Percentiles rank a stretch among this genome's conserved stretches.
Conservation (phyloP, 139 green algal genomes). For the Mesotaenium endlicherianum region DNA sequence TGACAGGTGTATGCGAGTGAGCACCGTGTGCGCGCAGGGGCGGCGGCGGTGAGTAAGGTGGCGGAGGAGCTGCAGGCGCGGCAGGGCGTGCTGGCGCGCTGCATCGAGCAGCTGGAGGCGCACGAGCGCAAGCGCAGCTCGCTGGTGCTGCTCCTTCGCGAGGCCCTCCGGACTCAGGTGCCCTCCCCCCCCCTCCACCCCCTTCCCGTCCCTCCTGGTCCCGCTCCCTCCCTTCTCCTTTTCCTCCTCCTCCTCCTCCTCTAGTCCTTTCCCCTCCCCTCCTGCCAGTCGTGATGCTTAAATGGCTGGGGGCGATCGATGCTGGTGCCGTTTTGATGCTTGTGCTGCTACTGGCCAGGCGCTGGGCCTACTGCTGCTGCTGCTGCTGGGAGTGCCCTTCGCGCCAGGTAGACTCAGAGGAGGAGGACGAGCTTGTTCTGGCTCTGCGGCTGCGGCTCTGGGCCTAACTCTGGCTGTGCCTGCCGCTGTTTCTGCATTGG, state of each 20-base stretch:
- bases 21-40: no score
- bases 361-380: neutral
- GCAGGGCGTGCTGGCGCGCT: neutral
- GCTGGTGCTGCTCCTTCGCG: neutral
- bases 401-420: no score
- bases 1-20: no score
- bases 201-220: neutral
- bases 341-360: neutral
- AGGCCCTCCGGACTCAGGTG: constrained; percentile 18
- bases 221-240: neutral
- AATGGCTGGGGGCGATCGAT: neutral
- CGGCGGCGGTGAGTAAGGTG: neutral
- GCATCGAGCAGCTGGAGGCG: constrained; percentile 2
- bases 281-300: neutral
- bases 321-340: neutral
- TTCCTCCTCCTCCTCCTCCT: neutral
- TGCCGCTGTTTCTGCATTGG: neutral
- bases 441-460: neutral
- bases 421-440: no score
- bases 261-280: neutral
- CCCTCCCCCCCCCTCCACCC: neutral
- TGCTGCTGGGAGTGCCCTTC: no score
- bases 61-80: constrained; percentile 9
- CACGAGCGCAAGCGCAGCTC: neutral
- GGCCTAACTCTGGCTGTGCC: neutral